Conservation (phyloP, 306 rosid species). For the Quercus dentata region DNA sequence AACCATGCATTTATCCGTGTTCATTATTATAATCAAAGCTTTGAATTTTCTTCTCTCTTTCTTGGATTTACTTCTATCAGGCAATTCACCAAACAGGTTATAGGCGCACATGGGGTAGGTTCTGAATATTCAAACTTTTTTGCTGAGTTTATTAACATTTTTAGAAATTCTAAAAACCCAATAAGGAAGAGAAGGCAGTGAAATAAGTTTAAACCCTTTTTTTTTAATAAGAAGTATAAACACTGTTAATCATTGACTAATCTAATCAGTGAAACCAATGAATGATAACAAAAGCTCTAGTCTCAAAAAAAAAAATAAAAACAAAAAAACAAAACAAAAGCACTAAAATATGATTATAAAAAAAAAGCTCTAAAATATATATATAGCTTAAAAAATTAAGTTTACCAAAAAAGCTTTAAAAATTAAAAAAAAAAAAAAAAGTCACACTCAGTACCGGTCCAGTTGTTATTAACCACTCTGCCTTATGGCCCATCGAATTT, state of each 20-base stretch:
- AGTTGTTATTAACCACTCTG: background rate
- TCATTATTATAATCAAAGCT: constrained; percentile 7
- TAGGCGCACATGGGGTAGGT: constrained; percentile 50
- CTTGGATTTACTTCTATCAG: constrained; percentile 12
- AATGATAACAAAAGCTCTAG: background rate
- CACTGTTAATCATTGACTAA: background rate
- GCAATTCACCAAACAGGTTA: constrained; percentile 26
- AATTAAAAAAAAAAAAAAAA: background rate
- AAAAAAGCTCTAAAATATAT: no score
- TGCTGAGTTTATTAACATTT: background rate
- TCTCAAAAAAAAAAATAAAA: no score
- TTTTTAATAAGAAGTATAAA: background rate
- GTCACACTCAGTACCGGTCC: background rate
- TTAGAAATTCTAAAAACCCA: background rate
- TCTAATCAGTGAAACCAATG: background rate
- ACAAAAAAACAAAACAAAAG: no score
- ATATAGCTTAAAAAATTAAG: no score
- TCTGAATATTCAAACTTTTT: background rate
- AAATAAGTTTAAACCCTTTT: background rate
- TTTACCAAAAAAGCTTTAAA: background rate
- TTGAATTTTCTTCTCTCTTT: constrained; percentile 16
- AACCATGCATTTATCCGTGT: constrained; percentile 25
- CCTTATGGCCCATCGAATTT: background rate
- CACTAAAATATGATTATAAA: no score
- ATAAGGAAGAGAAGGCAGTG: background rate